These are phyloP conservation scores for Stygiomarasmius scandens DNA, from an alignment of 1,284 basidiomycete genomes.

Conservation along the genomic window DNA sequence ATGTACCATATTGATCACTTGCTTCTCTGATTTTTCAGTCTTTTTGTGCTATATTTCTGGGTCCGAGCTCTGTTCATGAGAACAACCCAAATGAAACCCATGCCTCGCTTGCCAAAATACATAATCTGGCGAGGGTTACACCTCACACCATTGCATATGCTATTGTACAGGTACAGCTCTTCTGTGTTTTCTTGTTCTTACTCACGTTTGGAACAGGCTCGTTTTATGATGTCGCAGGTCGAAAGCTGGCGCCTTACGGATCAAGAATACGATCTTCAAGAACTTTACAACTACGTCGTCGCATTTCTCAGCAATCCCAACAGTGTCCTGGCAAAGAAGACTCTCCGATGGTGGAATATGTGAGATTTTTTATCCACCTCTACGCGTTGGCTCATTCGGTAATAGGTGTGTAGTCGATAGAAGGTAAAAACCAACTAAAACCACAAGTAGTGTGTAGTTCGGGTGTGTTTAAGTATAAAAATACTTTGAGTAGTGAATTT, in stretches of 20 bases:
- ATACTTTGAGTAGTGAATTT: too few relatives aligned
- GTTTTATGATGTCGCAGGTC: neutral
- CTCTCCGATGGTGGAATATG: neutral
- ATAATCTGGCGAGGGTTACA: neutral
- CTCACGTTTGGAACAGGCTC: neutral
- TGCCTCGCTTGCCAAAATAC: neutral
- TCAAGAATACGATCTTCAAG: neutral
- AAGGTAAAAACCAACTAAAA: too few relatives aligned
- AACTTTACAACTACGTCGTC: neutral
- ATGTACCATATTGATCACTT: too few relatives aligned
- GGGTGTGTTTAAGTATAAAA: too few relatives aligned
- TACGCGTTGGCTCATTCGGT: too few relatives aligned
- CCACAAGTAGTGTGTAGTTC: too few relatives aligned
- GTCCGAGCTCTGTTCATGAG: neutral
- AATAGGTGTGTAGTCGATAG: too few relatives aligned
- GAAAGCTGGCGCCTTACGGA: neutral
- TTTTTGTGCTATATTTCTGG: neutral
- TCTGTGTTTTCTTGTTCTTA: neutral
- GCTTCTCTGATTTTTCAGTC: too few relatives aligned
- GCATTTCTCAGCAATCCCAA: neutral
- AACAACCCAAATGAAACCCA: neutral
- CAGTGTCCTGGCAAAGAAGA: neutral
- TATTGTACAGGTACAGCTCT: neutral
- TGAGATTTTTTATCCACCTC: too few relatives aligned
- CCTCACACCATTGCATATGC: neutral